A percentile compares a stretch with the other conserved stretches of the same genome.
phyloP scores from a whole-genome alignment of 768 basidiomycete species.

The Lactarius akahatsu region DNA sequence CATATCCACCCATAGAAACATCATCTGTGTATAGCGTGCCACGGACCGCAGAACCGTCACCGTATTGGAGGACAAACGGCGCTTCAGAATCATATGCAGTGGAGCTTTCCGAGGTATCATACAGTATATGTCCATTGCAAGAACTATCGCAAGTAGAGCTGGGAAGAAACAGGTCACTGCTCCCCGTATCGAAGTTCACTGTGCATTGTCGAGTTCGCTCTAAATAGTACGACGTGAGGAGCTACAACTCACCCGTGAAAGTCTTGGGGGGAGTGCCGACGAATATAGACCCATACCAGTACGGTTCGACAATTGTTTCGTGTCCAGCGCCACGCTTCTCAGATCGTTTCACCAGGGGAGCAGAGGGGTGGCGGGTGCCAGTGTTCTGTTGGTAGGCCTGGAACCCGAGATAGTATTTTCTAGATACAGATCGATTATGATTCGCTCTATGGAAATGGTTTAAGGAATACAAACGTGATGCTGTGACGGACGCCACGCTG shows the following conservation, averaged over 20 bases:
- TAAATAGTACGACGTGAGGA: not conserved
- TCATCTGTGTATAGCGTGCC: slow-evolving; percentile 46
- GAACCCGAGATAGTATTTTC: slow-evolving; percentile 16
- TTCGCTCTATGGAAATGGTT: not conserved
- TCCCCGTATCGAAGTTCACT: slow-evolving; percentile 43
- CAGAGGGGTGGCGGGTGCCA: not conserved
- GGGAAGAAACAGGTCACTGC: slow-evolving; percentile 39
- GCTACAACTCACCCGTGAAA: slow-evolving; percentile 7
- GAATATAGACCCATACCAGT: slow-evolving; percentile 16
- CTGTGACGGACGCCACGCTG: too few relatives aligned
- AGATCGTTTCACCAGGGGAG: not conserved
- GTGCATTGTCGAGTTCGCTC: not conserved
- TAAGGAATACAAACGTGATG: not conserved
- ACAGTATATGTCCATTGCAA: slow-evolving; percentile 31
- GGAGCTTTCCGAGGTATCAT: slow-evolving; percentile 7
- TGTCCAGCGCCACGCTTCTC: not conserved
- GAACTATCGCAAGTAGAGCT: slow-evolving; percentile 32
- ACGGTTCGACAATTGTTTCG: not conserved
- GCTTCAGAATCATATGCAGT: slow-evolving; percentile 30
- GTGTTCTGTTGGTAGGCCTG: slow-evolving; percentile 9
- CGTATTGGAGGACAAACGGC: slow-evolving; percentile 33
- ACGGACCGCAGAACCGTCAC: slow-evolving; percentile 40
- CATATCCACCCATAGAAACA: slow-evolving; percentile 40
- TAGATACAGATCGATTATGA: not conserved
- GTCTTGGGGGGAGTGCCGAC: slow-evolving; percentile 19